Conservation (phyloP, 202 grass and related monocot species). For the Schoenoplectus tabernaemontani region DNA sequence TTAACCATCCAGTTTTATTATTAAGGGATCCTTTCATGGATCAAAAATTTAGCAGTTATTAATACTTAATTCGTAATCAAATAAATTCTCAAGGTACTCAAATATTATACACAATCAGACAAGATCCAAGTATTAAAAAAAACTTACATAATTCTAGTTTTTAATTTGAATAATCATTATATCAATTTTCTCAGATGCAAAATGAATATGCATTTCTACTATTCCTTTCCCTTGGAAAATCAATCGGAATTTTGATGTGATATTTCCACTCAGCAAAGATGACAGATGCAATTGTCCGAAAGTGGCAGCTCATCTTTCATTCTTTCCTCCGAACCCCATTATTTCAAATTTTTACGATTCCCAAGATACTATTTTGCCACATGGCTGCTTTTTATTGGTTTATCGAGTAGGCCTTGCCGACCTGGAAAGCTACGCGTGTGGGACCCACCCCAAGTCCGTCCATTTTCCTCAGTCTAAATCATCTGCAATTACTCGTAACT, state of each 20-base stretch:
- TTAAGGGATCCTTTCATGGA: too few relatives aligned
- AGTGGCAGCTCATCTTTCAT: too few relatives aligned
- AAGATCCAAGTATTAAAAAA: too few relatives aligned
- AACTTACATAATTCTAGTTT: too few relatives aligned
- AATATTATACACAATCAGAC: too few relatives aligned
- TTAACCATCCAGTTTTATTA: background rate
- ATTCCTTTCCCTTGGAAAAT: background rate
- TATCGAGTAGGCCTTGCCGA: background rate
- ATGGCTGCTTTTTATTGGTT: background rate
- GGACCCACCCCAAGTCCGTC: background rate
- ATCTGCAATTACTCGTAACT: constrained; percentile 1
- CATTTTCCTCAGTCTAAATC: background rate
- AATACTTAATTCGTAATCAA: background rate
- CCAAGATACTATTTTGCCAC: constrained; percentile 17
- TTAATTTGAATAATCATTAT: background rate
- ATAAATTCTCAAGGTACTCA: background rate
- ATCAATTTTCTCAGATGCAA: background rate
- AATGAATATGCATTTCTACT: too few relatives aligned
- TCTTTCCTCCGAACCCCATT: constrained; percentile 1
- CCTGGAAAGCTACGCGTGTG: background rate
- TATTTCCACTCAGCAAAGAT: background rate
- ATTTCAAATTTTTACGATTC: constrained; percentile 6
- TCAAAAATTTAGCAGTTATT: too few relatives aligned
- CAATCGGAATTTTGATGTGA: background rate
- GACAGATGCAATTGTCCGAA: constrained; percentile 16